A percentile compares a stretch with the other conserved stretches of the same genome.
These are phyloP conservation scores for Murraya paniculata DNA, from an alignment of 345 rosid genomes.

Conservation along the genomic window DNA sequence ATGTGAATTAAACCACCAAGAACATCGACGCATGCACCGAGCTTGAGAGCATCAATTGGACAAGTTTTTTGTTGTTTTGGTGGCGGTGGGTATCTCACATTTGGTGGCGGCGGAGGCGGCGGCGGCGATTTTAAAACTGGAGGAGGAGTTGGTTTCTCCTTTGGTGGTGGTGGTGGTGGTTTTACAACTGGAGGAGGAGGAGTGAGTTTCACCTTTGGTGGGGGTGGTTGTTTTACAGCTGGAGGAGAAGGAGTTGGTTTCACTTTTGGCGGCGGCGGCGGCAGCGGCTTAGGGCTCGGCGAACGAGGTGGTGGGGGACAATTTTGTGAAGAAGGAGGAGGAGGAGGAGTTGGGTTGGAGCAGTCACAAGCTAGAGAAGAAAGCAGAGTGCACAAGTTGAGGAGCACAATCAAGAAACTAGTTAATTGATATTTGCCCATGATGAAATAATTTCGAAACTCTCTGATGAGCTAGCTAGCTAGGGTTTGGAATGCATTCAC, in stretches of 20 bases:
- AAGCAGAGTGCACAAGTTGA: constrained; percentile 27
- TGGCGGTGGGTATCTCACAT: constrained; percentile 35
- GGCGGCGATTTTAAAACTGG: constrained; percentile 2
- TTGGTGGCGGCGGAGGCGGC: constrained; percentile 23
- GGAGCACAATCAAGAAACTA: constrained; percentile 19
- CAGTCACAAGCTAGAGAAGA: constrained; percentile 43
- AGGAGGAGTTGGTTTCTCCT: constrained; percentile 11
- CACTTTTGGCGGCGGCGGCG: neutral
- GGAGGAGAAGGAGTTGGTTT: constrained; percentile 19
- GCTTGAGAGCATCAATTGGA: constrained; percentile 10
- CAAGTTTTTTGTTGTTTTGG: constrained; percentile 58
- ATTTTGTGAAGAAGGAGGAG: neutral
- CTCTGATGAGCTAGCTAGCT: neutral
- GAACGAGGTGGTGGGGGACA: constrained; percentile 15
- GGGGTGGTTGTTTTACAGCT: constrained; percentile 14
- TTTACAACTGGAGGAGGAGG: constrained; percentile 1
- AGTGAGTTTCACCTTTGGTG: neutral
- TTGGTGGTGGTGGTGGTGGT: constrained; percentile 14
- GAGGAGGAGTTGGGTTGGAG: constrained; percentile 35
- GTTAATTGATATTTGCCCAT: neutral
- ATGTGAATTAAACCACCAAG: constrained; percentile 47
- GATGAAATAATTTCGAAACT: neutral
- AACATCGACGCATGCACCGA: constrained; percentile 86
- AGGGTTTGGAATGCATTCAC: neutral
- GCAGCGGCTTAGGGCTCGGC: neutral